A percentile compares a stretch with the other conserved stretches of the same genome.
phyloP scores from a whole-genome alignment of 73 alveolate species.

The Vitrella brassicaformis region DNA sequence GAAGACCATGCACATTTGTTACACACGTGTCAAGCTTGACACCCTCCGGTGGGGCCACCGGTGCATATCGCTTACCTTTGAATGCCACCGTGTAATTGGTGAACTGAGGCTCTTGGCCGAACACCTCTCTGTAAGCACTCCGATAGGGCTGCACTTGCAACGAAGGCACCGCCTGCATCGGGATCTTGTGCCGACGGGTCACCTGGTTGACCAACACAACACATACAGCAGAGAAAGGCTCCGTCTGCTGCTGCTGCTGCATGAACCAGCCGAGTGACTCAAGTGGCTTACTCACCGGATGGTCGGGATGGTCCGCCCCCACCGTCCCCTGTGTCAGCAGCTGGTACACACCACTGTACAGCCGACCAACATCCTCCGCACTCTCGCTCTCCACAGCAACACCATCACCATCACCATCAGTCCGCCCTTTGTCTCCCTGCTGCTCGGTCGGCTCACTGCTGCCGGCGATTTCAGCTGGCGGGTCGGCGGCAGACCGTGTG shows the following conservation, averaged over 20 bases:
- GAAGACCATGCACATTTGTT: conserved; percentile 5
- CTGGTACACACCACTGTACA: conserved; percentile 12
- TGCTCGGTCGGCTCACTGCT: not conserved
- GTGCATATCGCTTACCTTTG: no score
- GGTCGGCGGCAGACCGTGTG: no score
- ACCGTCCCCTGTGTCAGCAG: conserved; percentile 9
- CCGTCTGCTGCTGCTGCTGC: not conserved
- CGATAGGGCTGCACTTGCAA: not conserved
- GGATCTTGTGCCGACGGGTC: no score
- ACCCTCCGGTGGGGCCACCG: no score
- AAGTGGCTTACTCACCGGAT: conserved; percentile 15
- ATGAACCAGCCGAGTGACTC: not conserved
- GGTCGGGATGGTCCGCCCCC: conserved; percentile 8
- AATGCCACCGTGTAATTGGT: no score
- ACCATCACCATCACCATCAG: not conserved
- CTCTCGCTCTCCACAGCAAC: not conserved
- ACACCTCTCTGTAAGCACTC: conserved; percentile 8
- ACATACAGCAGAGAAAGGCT: not conserved
- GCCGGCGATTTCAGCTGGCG: not conserved
- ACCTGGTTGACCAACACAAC: not conserved
- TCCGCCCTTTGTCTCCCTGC: not conserved
- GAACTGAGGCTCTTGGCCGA: no score
- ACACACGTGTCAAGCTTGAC: conserved; percentile 5
- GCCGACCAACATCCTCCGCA: conserved; percentile 10
- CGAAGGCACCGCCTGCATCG: conserved; percentile 9